phyloP scores from a whole-genome alignment of 2,329 filamentous ascomycete genomes.

The Chaetothyriales sp. region DNA sequence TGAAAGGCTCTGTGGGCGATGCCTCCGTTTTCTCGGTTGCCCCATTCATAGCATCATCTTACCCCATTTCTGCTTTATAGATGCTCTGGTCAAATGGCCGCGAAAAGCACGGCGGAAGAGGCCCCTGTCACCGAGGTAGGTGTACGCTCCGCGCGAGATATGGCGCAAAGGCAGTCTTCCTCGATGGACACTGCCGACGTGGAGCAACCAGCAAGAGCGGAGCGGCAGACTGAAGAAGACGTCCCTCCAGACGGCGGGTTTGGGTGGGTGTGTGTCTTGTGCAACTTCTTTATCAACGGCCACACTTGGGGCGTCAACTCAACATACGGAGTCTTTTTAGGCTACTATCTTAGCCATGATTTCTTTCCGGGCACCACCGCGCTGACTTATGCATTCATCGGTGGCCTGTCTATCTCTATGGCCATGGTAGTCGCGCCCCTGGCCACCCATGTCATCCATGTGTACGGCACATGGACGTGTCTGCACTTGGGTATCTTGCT shows the following conservation, averaged over 20 bases:
- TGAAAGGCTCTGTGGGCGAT: too few species aligned
- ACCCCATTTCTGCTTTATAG: too few species aligned
- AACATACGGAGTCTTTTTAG: constrained; percentile 45
- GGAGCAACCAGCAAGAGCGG: constrained; percentile 9
- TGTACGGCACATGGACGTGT: constrained; percentile 40
- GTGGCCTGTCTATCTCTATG: constrained; percentile 45
- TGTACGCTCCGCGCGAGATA: not conserved
- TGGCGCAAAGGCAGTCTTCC: not conserved
- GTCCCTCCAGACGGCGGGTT: constrained; percentile 43
- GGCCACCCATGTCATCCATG: constrained; percentile 40
- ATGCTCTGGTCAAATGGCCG: not conserved
- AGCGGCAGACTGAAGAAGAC: constrained; percentile 15
- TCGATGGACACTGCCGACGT: constrained; percentile 8
- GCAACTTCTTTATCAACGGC: constrained; percentile 46
- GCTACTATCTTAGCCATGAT: constrained; percentile 42
- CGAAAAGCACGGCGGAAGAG: not conserved
- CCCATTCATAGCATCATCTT: too few species aligned
- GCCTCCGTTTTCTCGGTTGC: too few species aligned
- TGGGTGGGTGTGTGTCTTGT: constrained; percentile 48
- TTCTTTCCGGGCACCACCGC: constrained; percentile 42
- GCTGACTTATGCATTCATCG: constrained; percentile 47
- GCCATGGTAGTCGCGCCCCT: constrained; percentile 45
- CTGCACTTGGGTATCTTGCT: constrained; percentile 41
- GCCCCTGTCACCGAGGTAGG: too few species aligned
- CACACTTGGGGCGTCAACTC: constrained; percentile 65